phyloP scores from a whole-genome alignment of 139 green algal genomes.

The Micromonas commoda region DNA sequence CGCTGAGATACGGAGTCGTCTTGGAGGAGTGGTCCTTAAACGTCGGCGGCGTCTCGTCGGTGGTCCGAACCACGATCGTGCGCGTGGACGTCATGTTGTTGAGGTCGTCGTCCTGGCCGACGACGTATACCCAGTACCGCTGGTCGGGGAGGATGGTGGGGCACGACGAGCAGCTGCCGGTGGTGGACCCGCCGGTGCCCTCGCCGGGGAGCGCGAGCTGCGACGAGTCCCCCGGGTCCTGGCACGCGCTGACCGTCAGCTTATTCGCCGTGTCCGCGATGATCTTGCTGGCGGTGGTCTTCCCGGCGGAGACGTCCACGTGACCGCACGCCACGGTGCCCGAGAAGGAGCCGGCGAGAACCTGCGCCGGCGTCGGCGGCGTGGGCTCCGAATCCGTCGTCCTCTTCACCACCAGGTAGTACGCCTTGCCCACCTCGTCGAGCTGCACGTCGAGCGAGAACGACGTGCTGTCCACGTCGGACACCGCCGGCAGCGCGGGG shows the following conservation, averaged over 20 bases:
- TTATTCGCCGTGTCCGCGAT: background rate
- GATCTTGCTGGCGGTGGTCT: background rate
- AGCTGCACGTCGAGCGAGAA: background rate
- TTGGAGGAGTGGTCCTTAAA: background rate
- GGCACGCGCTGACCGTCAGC: background rate
- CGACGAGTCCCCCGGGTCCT: no score
- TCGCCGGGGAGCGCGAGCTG: background rate
- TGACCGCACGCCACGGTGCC: background rate
- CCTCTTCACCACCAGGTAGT: background rate
- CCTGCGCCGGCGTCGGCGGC: background rate
- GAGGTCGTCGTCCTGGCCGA: background rate
- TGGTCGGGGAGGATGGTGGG: background rate
- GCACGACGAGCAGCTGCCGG: background rate
- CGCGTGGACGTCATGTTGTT: background rate
- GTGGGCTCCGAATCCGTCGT: slow-evolving; percentile 1
- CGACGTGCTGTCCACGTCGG: background rate
- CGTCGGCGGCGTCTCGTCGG: slow-evolving; percentile 1
- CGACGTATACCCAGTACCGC: background rate
- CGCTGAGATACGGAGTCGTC: no score
- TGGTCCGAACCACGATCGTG: background rate
- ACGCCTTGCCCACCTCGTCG: background rate
- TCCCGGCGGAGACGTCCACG: background rate
- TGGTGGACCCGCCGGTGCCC: background rate
- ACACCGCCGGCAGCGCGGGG: background rate
- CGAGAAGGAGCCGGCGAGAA: background rate